phyloP scores from a whole-genome alignment of 345 rosid genomes.

The Eucalyptus sideroxylon region DNA sequence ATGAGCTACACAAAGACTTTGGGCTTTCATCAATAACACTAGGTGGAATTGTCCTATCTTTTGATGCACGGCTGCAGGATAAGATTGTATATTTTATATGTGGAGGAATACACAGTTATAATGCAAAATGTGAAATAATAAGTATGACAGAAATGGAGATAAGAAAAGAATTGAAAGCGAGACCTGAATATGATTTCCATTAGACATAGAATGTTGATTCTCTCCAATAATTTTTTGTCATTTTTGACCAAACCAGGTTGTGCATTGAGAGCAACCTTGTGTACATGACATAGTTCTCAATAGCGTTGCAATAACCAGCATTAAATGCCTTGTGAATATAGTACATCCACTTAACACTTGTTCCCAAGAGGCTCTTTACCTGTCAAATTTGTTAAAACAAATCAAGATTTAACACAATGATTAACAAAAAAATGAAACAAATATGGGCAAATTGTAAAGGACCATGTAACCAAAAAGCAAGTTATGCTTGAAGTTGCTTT shows the following conservation, averaged over 20 bases:
- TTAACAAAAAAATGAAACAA: too few relatives aligned
- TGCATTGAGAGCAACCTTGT: conserved; percentile 58
- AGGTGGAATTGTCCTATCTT: conserved; percentile 88
- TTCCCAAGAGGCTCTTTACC: too few relatives aligned
- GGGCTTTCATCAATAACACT: conserved; percentile 77
- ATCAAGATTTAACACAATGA: too few relatives aligned
- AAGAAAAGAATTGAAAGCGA: too few relatives aligned
- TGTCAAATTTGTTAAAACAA: too few relatives aligned
- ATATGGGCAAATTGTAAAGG: background rate
- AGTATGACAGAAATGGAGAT: background rate
- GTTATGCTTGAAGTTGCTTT: background rate
- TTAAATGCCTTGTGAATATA: conserved; percentile 38
- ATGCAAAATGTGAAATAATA: background rate
- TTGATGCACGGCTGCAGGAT: conserved; percentile 65
- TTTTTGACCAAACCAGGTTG: conserved; percentile 93
- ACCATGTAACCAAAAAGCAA: background rate
- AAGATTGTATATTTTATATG: too few relatives aligned
- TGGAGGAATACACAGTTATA: background rate
- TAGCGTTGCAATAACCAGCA: conserved; percentile 68
- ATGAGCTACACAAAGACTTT: conserved; percentile 49
- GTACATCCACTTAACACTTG: conserved; percentile 19
- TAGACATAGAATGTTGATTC: conserved; percentile 90
- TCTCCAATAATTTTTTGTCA: conserved; percentile 77
- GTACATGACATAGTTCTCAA: conserved; percentile 68
- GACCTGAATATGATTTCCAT: conserved; percentile 97